Evolutionary conservation across 495 filamentous ascomycete species (phyloP).

Genomic region (Tuber microsphaerosporum): DNA sequence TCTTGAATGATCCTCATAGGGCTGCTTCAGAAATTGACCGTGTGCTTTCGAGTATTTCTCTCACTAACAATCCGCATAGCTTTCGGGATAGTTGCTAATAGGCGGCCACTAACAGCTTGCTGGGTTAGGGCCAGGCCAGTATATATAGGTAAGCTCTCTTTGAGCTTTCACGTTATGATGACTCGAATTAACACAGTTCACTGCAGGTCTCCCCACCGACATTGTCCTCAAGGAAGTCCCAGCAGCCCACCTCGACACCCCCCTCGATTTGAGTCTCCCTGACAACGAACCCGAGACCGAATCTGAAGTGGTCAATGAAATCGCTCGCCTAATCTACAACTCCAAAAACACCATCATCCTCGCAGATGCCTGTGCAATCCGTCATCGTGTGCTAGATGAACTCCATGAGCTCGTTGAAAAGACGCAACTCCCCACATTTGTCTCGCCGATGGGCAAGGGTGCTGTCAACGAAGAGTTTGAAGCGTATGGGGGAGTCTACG

Average conservation of each 20-base stretch:
- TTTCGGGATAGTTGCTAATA: neutral
- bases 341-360: constrained; percentile 75
- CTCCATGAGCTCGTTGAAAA: constrained; percentile 69
- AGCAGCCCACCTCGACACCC: constrained; percentile 59
- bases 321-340: constrained; percentile 66
- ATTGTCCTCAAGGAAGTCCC: constrained; percentile 75
- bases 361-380: constrained; percentile 84
- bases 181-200: neutral
- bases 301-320: constrained; percentile 73
- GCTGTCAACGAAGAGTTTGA: constrained; percentile 70
- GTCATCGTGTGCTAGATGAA: constrained; percentile 68
- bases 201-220: constrained; percentile 63
- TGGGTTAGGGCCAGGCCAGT: constrained; percentile 67
- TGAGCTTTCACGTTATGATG: neutral
- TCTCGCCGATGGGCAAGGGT: constrained; percentile 88
- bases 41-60: constrained; percentile 49
- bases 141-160: constrained; percentile 55
- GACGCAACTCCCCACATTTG: constrained; percentile 72
- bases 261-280: constrained; percentile 60
- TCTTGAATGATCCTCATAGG: constrained; percentile 61
- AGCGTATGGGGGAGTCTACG: constrained; percentile 80
- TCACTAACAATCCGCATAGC: neutral
- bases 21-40: constrained; percentile 72
- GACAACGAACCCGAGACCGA: constrained; percentile 66
- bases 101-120: constrained; percentile 51